phyloP scores from a whole-genome alignment of 306 rosid genomes.

The Lathyrus sativus region DNA sequence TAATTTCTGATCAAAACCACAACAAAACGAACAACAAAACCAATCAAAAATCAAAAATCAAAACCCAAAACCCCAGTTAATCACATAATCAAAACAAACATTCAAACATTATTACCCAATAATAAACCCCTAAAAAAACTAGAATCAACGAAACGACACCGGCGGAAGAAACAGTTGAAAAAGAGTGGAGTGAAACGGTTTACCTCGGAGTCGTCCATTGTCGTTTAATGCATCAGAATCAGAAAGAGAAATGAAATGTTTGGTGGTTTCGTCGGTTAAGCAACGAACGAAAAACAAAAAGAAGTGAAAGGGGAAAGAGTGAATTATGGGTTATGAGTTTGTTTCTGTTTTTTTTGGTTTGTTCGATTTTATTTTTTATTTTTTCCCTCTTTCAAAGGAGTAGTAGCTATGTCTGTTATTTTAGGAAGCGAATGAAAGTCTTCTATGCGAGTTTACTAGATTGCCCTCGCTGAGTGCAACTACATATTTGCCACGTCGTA shows the following conservation, averaged over 20 bases:
- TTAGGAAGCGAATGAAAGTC: slow-evolving; percentile 59
- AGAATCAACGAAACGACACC: not conserved
- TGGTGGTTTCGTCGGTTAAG: slow-evolving; percentile 28
- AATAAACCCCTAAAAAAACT: not conserved
- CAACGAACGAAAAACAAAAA: slow-evolving; percentile 12
- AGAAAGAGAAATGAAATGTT: not conserved
- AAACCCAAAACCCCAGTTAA: slow-evolving; percentile 9
- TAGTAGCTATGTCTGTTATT: slow-evolving; percentile 54
- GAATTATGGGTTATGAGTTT: slow-evolving; percentile 43
- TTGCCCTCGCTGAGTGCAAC: slow-evolving; percentile 36
- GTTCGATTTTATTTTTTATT: not conserved
- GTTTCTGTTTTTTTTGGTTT: slow-evolving; percentile 46
- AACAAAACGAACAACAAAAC: not conserved
- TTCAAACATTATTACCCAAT: slow-evolving; percentile 13
- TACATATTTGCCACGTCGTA: slow-evolving; percentile 47
- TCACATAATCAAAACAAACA: slow-evolving; percentile 33
- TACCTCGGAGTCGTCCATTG: slow-evolving; percentile 68
- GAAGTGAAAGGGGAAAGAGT: slow-evolving; percentile 17
- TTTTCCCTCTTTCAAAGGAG: slow-evolving; percentile 30
- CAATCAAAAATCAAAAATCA: slow-evolving; percentile 28
- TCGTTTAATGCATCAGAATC: slow-evolving; percentile 38
- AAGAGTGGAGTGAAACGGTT: slow-evolving; percentile 5
- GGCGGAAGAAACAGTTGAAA: slow-evolving; percentile 35
- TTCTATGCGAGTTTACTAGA: slow-evolving; percentile 15
- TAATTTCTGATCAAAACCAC: slow-evolving; percentile 59